A percentile compares a stretch with the other conserved stretches of the same genome.
These are phyloP conservation scores for Microdochium nivale DNA, from an alignment of 2,329 filamentous ascomycete genomes.

Conservation along the genomic window DNA sequence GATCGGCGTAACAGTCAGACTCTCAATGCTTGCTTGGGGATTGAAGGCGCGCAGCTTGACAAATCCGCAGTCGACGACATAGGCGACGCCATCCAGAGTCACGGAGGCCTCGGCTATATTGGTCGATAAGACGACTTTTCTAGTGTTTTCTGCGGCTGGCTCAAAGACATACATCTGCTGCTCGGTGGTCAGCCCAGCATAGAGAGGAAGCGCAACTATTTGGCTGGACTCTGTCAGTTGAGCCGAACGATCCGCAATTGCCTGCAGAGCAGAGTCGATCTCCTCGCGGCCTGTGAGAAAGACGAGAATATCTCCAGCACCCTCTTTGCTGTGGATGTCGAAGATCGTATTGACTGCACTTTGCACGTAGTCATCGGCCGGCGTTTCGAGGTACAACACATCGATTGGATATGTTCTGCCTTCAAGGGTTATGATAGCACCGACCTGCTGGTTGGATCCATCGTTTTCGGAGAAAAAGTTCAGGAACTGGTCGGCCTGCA, in stretches of 20 bases:
- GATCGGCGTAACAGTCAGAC: conserved; percentile 69
- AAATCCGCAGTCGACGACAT: conserved; percentile 84
- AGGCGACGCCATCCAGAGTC: conserved; percentile 86
- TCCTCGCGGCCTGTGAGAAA: conserved; percentile 92
- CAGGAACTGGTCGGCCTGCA: conserved; percentile 82
- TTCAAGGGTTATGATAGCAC: conserved; percentile 73
- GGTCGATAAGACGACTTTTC: conserved; percentile 88
- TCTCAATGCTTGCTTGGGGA: conserved; percentile 77
- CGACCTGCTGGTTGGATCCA: conserved; percentile 7
- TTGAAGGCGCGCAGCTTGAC: conserved; percentile 86
- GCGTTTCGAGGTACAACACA: conserved; percentile 67
- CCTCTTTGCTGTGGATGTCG: conserved; percentile 76
- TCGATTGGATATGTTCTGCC: conserved; percentile 87
- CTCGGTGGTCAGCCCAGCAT: conserved; percentile 80
- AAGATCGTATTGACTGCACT: conserved; percentile 75
- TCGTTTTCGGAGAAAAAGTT: conserved; percentile 55
- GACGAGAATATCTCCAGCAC: conserved; percentile 77
- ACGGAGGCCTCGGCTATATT: conserved; percentile 97
- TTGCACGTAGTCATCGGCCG: conserved; percentile 81
- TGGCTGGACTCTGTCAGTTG: conserved; percentile 51
- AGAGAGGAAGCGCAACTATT: conserved; percentile 70
- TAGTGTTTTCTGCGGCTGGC: conserved; percentile 66
- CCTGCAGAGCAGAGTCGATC: conserved; percentile 75
- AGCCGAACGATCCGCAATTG: conserved; percentile 63
- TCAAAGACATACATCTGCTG: conserved; percentile 96